These are phyloP conservation scores for Lachnum nothofagi DNA, from an alignment of 2,329 filamentous ascomycete species.

Conservation along the genomic window DNA sequence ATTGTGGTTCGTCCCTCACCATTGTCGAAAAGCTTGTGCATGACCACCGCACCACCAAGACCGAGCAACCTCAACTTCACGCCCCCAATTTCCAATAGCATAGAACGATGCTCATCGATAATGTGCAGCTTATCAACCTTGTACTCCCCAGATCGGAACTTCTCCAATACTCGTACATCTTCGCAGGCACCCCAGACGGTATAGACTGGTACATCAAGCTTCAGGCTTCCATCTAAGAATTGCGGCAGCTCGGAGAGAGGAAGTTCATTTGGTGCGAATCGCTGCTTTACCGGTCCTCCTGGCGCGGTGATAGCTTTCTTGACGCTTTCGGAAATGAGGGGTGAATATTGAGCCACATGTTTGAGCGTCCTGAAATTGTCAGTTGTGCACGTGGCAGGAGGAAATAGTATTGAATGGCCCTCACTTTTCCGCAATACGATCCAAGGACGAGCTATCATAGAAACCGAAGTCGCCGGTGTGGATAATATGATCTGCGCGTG, in stretches of 20 bases:
- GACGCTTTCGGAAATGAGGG: slow-evolving; percentile 74
- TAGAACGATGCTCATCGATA: slow-evolving; percentile 95
- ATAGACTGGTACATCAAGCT: slow-evolving; percentile 93
- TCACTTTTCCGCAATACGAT: slow-evolving; percentile 97
- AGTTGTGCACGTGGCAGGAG: slow-evolving; percentile 22
- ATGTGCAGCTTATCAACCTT: slow-evolving; percentile 97
- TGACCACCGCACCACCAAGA: slow-evolving; percentile 91
- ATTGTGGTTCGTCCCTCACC: slow-evolving; percentile 97
- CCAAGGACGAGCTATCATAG: slow-evolving; percentile 92
- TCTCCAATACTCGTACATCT: slow-evolving; percentile 94
- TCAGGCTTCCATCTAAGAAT: slow-evolving; percentile 81
- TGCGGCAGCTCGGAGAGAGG: slow-evolving; percentile 88
- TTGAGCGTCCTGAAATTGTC: slow-evolving; percentile 70
- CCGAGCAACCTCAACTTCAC: slow-evolving; percentile 93
- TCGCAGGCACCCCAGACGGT: slow-evolving; percentile 99
- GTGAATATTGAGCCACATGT: slow-evolving; percentile 97
- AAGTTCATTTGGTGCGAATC: slow-evolving; percentile 74
- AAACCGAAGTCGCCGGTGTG: slow-evolving; percentile 99
- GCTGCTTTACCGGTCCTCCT: slow-evolving; percentile 77
- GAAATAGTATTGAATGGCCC: slow-evolving; percentile 28
- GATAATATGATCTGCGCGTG: slow-evolving; percentile 93
- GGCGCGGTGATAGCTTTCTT: slow-evolving; percentile 63
- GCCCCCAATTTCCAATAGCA: slow-evolving; percentile 88
- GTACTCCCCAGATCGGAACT: slow-evolving; percentile 95
- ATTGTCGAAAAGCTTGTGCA: slow-evolving; percentile 99